Base-by-base conservation (phyloP, 192 early-diverging fungal genomes). In the Rhizophagus sp. region DNA sequence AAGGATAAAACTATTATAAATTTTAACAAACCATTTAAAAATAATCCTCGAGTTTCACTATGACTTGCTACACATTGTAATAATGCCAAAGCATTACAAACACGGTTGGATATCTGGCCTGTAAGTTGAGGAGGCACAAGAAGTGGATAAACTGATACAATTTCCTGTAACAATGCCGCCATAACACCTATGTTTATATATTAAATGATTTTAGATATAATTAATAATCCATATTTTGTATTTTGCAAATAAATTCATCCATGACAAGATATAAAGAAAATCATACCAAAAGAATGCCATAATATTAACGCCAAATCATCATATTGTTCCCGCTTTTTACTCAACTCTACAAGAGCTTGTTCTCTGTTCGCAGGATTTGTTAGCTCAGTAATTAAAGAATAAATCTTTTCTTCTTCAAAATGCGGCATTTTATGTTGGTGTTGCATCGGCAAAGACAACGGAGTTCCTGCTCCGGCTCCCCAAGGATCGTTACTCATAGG, bases 51-150 rank as follows among this genome's bases (percentile, higher is more conserved):
- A 22, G 97, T 99, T 83, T 97, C 95, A 75, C 91, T 91, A 72
- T 99, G 97, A 62, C 93, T 95, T 11, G 97, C 97, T 24, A 99
- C 96, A 81, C 97, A 96, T 84, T 99, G 97, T 73, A 99, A 84
- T 73, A 99, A 87, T 11, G 97, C 96, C 71, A 99, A 85, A 17
- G 97, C 96, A 84, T 98, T 98, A 83, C 97, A 98, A 57, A 97
- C 97, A 67, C 97, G 92, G 83, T 99, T 99, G 12, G 95, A 97
- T 33, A 94, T 92, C 47, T 94, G 93, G 73, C 92, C 93, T 19
- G 95, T 94, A 74, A 99, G 87, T 24, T 94, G 91, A 34, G 96
- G 93, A 34, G 97, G 95, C 33, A 92, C 90, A 41, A 99, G 88
- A 81, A 94, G 82, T 41, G 97, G 97, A 85, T 99, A 99, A 4